phyloP scores from a whole-genome alignment of 2,329 filamentous ascomycete genomes.

The Helicocarpus griseus region DNA sequence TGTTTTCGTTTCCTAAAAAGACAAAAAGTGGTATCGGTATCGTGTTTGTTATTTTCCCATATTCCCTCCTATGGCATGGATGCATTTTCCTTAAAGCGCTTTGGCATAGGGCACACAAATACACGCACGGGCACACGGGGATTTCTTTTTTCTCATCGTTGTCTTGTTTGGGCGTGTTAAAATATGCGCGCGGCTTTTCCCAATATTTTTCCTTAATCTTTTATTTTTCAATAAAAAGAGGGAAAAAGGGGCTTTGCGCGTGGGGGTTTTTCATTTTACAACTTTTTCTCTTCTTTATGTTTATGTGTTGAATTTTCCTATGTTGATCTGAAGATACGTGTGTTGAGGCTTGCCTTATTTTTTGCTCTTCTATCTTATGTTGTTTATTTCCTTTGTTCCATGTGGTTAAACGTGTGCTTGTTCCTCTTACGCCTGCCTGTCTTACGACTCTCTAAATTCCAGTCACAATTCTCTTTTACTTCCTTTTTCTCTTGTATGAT shows the following conservation, averaged over 20 bases:
- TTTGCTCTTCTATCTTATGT: neutral
- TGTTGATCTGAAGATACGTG: too few species aligned
- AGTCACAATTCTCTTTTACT: neutral
- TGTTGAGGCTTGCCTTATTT: neutral
- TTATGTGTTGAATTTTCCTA: too few species aligned
- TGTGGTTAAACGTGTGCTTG: neutral
- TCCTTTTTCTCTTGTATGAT: neutral
- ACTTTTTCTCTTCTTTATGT: too few species aligned
- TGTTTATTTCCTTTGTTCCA: neutral
- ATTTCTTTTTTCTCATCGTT: too few species aligned
- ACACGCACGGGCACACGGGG: neutral
- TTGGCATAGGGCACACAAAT: slow-evolving; percentile 1
- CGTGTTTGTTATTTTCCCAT: neutral
- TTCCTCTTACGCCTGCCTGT: too few species aligned
- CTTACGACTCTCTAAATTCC: neutral
- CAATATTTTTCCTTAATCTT: too few species aligned
- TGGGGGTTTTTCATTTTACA: neutral
- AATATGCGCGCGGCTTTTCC: too few species aligned
- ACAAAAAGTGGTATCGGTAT: neutral
- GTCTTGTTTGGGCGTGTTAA: too few species aligned
- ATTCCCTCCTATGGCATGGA: neutral
- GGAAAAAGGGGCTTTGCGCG: too few species aligned
- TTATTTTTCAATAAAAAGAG: too few species aligned
- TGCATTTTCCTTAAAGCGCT: neutral
- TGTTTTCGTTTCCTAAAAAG: neutral